phyloP scores from a whole-genome alignment of 2,329 filamentous ascomycete genomes.

The Pseudonectria buxi region DNA sequence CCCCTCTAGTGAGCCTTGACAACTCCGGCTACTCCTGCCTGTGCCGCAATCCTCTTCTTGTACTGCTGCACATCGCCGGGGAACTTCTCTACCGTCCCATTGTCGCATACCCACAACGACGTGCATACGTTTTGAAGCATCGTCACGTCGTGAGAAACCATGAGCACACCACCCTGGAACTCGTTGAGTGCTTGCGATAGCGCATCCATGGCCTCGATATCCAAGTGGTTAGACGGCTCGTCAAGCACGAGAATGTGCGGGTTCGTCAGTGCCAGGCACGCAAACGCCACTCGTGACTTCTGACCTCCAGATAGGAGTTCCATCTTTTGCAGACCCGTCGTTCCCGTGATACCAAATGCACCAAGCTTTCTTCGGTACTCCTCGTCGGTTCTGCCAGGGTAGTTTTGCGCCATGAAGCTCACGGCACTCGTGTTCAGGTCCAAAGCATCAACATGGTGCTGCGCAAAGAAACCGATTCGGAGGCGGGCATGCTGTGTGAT shows the following conservation, averaged over 20 bases:
- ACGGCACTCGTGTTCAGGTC: constrained; percentile 86
- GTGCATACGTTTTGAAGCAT: constrained; percentile 96
- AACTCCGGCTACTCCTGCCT: constrained; percentile 83
- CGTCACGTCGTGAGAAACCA: constrained; percentile 98
- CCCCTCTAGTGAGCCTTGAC: constrained; percentile 54
- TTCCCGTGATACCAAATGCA: constrained; percentile 85
- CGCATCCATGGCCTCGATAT: constrained; percentile 99
- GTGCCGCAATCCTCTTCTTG: constrained; percentile 90
- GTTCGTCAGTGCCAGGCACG: constrained; percentile 87
- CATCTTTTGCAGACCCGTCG: constrained; percentile 95
- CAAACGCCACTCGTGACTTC: constrained; percentile 96
- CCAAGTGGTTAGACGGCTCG: constrained; percentile 96
- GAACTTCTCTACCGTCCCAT: constrained; percentile 92
- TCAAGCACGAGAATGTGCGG: constrained; percentile 97
- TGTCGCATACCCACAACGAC: constrained; percentile 93
- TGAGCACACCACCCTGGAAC: constrained; percentile 92
- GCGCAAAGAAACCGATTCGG: constrained; percentile 92
- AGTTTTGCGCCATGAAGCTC: constrained; percentile 90
- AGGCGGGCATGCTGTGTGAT: constrained; percentile 86
- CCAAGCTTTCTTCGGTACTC: constrained; percentile 94
- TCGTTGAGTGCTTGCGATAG: constrained; percentile 73
- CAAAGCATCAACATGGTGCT: constrained; percentile 95
- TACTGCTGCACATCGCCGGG: constrained; percentile 91
- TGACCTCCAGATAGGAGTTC: constrained; percentile 89
- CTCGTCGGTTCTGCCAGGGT: constrained; percentile 87